Evolutionary conservation across 2,329 filamentous ascomycete genomes (phyloP), one percentile per base, ranked within the genome.

Genomic region (Pezicula radicicola): DNA sequence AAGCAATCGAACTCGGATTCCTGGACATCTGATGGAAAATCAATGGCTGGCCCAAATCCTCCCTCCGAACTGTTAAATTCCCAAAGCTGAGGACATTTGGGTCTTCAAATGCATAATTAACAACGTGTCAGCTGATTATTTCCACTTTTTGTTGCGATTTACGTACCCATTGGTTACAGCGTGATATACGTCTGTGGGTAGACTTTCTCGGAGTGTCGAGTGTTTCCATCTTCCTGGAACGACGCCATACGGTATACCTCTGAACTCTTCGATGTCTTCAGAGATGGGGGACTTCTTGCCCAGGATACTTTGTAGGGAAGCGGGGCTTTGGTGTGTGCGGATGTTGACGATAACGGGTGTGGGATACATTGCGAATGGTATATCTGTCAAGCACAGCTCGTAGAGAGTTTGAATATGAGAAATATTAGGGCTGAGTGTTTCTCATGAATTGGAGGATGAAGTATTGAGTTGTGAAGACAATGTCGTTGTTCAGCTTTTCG

Each of bases 1-100:
- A 50, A 27, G 39, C 51, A 53, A 6, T 53, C 51, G 21, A 50
- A 44, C 13, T 53, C 51, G 2, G 51, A 53, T 18, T 53, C 47
- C 4, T 18, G 4, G 25, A 53, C 51, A 39, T 48, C 44, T 4
- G 21, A 33, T 3, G 51, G 47, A 27, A 53, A 53, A 7, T 50
- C 43, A 6, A 53, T 12, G 21, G 41, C 35, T 25, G 51, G 36
- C 13, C 47, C 37, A 25, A 44, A 53, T 15, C 35, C 46, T 15
- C 36, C 41, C 12, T 50, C 36, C 2, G 48, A 53, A 21, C 42
- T 48, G 18, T 50, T 50, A 7, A 33, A 30, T 16, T 42, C 43
- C 6, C 36, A 33, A 27, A 48, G 36, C 44, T 53, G 51, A 3
- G 51, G 47, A 40, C 51, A 53, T 53, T 53, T 50, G 3, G 51